These are phyloP conservation scores for Pseudogymnoascus sp. DNA, from an alignment of 2,329 filamentous ascomycete genomes.

Conservation along the genomic window DNA sequence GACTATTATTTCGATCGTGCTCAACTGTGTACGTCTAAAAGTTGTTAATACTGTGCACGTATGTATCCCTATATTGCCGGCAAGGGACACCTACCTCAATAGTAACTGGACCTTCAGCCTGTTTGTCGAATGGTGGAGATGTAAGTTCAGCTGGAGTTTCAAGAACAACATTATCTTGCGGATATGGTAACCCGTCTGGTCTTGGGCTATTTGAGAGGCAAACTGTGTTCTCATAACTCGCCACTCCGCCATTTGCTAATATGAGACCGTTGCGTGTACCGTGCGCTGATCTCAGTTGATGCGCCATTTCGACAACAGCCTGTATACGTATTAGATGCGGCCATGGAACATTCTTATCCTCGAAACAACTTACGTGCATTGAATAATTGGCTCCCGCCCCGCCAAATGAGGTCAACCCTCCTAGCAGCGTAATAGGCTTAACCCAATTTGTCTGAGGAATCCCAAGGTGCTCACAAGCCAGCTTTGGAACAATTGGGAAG, in stretches of 20 bases:
- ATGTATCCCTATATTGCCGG: background rate
- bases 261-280: conserved; percentile 43
- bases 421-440: conserved; percentile 53
- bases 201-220: conserved; percentile 43
- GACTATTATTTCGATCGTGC: conserved; percentile 42
- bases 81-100: conserved; percentile 40
- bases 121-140: conserved; percentile 32
- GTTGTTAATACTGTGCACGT: background rate
- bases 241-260: conserved; percentile 56
- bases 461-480: conserved; percentile 52
- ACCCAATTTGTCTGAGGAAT: conserved; percentile 37
- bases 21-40: conserved; percentile 52
- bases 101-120: conserved; percentile 41
- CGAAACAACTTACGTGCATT: conserved; percentile 45
- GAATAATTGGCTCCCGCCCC: conserved; percentile 66
- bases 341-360: background rate
- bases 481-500: conserved; percentile 61
- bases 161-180: conserved; percentile 37
- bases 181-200: conserved; percentile 34
- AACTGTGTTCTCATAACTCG: conserved; percentile 58
- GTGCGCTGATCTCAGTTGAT: conserved; percentile 40
- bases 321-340: conserved; percentile 12
- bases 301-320: conserved; percentile 48
- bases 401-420: conserved; percentile 60
- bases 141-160: conserved; percentile 31